Conservation (phyloP, 352 stramenopile species). For the Globisporangium camurandrum region DNA sequence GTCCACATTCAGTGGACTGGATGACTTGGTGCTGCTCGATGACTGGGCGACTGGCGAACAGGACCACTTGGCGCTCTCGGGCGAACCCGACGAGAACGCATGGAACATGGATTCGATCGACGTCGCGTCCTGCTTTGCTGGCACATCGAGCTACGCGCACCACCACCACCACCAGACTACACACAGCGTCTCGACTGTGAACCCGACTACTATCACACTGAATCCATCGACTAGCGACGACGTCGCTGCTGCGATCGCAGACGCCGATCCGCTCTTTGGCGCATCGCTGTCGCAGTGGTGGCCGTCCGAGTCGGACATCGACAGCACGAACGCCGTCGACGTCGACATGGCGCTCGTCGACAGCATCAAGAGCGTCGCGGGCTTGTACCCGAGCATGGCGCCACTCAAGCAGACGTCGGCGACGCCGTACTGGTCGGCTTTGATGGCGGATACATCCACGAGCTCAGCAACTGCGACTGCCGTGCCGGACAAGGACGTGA, state of each 20-base stretch:
- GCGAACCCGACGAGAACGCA: conserved; percentile 21
- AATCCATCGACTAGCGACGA: neutral
- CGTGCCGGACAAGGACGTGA: conserved; percentile 18
- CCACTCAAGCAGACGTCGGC: conserved; percentile 3
- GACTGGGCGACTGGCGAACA: conserved; percentile 16
- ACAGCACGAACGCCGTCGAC: neutral
- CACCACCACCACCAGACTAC: too few relatives aligned
- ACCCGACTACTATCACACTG: too few relatives aligned
- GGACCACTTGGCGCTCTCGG: conserved; percentile 5
- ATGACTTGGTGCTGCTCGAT: conserved; percentile 19
- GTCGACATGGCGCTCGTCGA: neutral
- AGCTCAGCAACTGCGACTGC: too few relatives aligned
- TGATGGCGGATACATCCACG: neutral
- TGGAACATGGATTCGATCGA: conserved; percentile 25
- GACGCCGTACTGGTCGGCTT: neutral
- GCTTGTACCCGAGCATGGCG: conserved; percentile 8
- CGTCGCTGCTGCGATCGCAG: neutral
- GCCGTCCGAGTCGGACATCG: neutral
- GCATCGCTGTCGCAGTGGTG: conserved; percentile 6
- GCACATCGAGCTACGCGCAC: conserved; percentile 8
- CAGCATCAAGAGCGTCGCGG: too few relatives aligned
- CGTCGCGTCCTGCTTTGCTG: conserved; percentile 11
- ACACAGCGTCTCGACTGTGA: too few relatives aligned
- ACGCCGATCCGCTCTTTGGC: conserved; percentile 5
- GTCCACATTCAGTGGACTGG: neutral